Base-by-base conservation (phyloP, 441 rosid genomes). In the Codiaeum variegatum region DNA sequence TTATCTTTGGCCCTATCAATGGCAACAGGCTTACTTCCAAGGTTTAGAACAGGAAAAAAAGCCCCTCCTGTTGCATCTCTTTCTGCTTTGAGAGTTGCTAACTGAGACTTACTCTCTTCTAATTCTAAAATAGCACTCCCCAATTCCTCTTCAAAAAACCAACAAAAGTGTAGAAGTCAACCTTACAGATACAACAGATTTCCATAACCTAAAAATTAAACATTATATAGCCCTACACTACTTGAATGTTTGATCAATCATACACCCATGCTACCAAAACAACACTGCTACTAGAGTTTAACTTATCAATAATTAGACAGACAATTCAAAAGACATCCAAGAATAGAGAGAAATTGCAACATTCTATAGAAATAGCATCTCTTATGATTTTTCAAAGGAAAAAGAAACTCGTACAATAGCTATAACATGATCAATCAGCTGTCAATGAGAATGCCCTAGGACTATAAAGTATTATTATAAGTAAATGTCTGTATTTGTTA, bases 41-140 rank as follows among this genome's bases (percentile, higher is more conserved):
- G 65, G 76, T 82, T 90, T 81, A 91, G 70, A 71, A 91, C 86
- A 55, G 98, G 98, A 69, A 90, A 87, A 80, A 87, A 83, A 26
- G 90, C 81, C 81, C 97, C 97, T 78, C 86, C 85, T 28, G 90
- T 86, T 56, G 92, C 91, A 88, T 93, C 98, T 78, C 85, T 87
- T 77, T 91, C 98, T n/a, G 91, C 87, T 83, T 85, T 92, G 69
- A 91, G 89, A 72, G 84, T 80, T 67, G 85, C 90, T 82, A 96
- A 77, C 70, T 92, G 83, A 72, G 82, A 80, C 66, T 93, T 88
- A 73, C 88, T 85, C 69, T 87, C 91, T 72, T 87, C 87, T 82
- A 96, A 82, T 79, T 90, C 93, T 52, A 75, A 81, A 71, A 87
- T 71, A 36, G 84, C 86, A 82, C 75, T 79, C 83, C 88, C 93